Base-by-base conservation (phyloP, 139 green algal species). In the Haematococcus sp. region DNA sequence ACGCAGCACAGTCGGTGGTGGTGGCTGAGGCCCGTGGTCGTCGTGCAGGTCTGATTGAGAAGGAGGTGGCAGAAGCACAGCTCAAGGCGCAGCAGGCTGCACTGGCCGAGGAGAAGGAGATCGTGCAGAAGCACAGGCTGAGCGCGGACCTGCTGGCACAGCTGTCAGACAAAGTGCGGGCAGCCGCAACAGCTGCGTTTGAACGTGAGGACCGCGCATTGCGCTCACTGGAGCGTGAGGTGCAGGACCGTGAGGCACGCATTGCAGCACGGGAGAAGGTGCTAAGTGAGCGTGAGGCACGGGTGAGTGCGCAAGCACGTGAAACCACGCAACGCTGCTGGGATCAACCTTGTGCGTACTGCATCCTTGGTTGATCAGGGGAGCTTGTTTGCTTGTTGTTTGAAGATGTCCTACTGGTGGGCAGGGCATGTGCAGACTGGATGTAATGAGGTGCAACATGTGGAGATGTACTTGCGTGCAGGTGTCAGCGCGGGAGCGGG, bases 151-250 rank as follows among this genome's bases (percentile, higher is more conserved):
- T 81, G 28, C 60, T 85, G 52, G 80, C 80, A 1, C 58, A 75
- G 34, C 68, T 85, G 16, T 76, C 80, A 16, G 80, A 85, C 13
- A 79, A 85, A 74, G 79, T 81, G 59, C 81, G 81, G 9, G 20
- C 56, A 5, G 81, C 79, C 11, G 73, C 81, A 9, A 71, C 40
- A 27, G 71, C 34, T 20, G 73, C 73, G 2, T 68, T 81, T 16
- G 81, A 86, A 73, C 76, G 81, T 7, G 81, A 86, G 73, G 76
- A 83, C 44, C 68, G 76, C 1, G 76, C 81, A 9, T 34, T 86
- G 68, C 54, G 28, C 9, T 49, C 60, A 15, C 49, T 86, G 55
- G 81, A 86, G 59, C 68, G 73, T 0, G 81, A 86, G 22, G 73
- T 81, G 46, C 32, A 28, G 40, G 81, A 86, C 56, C 68, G 81